Conservation (phyloP, 2,329 filamentous ascomycete species). For the Sporothrix protearum region DNA sequence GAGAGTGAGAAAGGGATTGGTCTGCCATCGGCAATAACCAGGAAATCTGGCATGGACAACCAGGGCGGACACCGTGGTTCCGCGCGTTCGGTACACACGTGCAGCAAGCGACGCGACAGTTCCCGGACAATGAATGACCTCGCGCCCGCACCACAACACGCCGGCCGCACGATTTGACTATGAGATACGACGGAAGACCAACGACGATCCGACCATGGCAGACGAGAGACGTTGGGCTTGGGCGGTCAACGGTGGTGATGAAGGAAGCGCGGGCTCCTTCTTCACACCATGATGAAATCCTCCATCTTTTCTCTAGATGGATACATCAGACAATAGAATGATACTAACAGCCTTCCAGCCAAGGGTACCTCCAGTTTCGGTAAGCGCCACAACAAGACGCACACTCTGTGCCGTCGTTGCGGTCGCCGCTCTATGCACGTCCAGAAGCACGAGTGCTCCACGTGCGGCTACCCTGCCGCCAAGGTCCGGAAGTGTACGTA, state of each 20-base stretch:
- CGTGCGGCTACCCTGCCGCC: conserved; percentile 94
- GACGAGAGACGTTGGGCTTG: neutral
- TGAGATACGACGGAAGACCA: neutral
- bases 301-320: too few relatives aligned
- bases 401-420: conserved; percentile 97
- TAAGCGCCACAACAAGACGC: conserved; percentile 90
- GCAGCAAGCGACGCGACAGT: neutral
- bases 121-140: neutral
- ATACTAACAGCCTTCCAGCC: conserved; percentile 37
- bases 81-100: neutral
- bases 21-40: too few relatives aligned
- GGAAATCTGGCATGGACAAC: neutral
- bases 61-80: too few relatives aligned
- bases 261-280: neutral
- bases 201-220: neutral
- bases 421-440: conserved; percentile 97
- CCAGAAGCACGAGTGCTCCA: conserved; percentile 97
- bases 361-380: conserved; percentile 54
- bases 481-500: conserved; percentile 98
- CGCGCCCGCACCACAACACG: neutral
- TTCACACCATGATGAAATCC: neutral
- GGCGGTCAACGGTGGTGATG: neutral
- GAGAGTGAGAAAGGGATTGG: neutral
- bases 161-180: too few relatives aligned
- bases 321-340: neutral